These are phyloP conservation scores for Talaromyces sp. DNA, from an alignment of 2,329 filamentous ascomycete species.

Conservation along the genomic window DNA sequence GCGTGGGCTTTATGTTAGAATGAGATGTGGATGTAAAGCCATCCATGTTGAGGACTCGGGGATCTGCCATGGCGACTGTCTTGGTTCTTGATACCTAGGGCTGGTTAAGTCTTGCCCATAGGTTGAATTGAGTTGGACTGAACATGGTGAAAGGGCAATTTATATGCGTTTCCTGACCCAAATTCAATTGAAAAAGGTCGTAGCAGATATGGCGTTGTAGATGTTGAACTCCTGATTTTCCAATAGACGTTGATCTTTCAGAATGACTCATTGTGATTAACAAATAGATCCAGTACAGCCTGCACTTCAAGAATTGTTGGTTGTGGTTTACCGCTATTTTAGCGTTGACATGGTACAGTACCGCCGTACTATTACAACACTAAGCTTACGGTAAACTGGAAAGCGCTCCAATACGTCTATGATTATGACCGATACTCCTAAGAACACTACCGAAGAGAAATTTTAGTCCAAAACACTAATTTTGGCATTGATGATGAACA, in stretches of 20 bases:
- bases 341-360: neutral
- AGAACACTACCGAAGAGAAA: neutral
- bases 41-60: constrained; percentile 20
- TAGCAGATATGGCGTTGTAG: neutral
- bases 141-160: neutral
- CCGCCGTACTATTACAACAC: neutral
- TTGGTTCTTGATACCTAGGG: neutral
- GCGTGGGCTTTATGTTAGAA: neutral
- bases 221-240: neutral
- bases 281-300: neutral
- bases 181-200: neutral
- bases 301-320: neutral
- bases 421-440: neutral
- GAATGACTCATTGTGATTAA: constrained; percentile 13
- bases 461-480: constrained; percentile 4
- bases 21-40: constrained; percentile 11
- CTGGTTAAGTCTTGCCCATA: neutral
- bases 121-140: neutral
- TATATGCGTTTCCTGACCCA: neutral
- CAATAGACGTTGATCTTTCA: neutral
- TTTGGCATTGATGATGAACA: constrained; percentile 10
- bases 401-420: neutral
- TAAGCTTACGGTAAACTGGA: too few relatives aligned
- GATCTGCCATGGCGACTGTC: constrained; percentile 13
- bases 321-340: neutral